A percentile compares a stretch with the other conserved stretches of the same genome.
Conservation (phyloP, 257 asterid species). For the Solanum gracilifrons region DNA sequence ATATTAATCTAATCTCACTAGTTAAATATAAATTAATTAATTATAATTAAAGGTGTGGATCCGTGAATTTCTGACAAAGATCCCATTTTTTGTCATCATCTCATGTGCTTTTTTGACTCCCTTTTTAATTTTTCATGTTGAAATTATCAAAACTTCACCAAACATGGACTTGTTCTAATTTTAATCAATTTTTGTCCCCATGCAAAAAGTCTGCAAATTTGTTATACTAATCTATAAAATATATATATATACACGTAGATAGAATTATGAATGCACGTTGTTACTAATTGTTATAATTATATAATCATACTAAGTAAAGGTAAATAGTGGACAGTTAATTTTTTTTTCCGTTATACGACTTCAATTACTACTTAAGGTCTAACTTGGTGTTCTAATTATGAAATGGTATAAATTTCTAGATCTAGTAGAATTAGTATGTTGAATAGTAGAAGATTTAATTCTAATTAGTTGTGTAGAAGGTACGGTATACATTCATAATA, state of each 20-base stretch:
- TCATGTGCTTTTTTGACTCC: slow-evolving; percentile 19
- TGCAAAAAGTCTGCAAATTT: background rate
- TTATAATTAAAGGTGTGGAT: slow-evolving; percentile 20
- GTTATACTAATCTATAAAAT: background rate
- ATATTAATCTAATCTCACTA: background rate
- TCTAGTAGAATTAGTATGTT: background rate
- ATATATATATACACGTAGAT: background rate
- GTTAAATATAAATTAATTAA: background rate
- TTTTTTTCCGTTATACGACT: background rate
- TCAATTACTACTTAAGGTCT: background rate
- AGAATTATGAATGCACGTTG: background rate
- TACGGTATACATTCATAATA: background rate
- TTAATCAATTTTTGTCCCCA: background rate
- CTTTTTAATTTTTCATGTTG: background rate
- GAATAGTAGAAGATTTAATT: background rate
- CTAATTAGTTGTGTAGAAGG: background rate
- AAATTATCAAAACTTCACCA: background rate
- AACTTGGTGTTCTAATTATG: background rate
- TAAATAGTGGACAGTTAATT: background rate
- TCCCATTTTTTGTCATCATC: slow-evolving; percentile 2
- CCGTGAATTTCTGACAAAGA: slow-evolving; percentile 2
- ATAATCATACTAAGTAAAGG: background rate
- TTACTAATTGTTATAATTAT: background rate
- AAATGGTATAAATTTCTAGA: background rate
- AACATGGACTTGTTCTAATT: background rate